Conservation (phyloP, 345 rosid species). For the Eucalyptus tenuipes region DNA sequence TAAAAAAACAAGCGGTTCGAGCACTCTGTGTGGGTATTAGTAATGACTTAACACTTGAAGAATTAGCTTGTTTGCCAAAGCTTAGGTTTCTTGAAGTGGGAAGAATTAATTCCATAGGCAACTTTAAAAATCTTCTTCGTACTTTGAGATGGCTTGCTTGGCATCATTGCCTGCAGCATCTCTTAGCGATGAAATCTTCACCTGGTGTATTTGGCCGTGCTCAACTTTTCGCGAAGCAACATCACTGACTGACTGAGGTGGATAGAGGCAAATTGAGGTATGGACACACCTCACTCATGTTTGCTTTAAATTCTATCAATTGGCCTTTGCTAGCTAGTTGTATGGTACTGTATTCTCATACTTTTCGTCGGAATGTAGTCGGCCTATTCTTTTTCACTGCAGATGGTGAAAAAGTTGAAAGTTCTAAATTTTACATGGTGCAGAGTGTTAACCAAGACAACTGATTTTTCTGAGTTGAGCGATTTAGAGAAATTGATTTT, state of each 20-base stretch:
- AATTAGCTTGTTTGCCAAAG: too few species aligned
- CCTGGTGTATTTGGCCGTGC: too few species aligned
- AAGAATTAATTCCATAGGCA: too few species aligned
- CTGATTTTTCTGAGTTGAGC: neutral
- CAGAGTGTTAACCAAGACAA: neutral
- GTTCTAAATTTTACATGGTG: neutral
- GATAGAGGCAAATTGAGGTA: neutral
- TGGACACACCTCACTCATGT: neutral
- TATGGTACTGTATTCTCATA: too few species aligned
- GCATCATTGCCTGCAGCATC: too few species aligned
- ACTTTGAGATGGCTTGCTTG: too few species aligned
- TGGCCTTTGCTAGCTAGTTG: too few species aligned
- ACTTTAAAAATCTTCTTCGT: too few species aligned
- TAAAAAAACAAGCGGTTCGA: accelerated
- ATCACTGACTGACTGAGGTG: neutral
- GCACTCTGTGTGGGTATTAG: neutral
- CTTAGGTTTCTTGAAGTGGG: too few species aligned
- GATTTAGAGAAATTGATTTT: neutral
- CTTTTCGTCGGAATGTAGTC: accelerated
- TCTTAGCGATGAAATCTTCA: too few species aligned
- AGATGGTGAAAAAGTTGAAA: neutral
- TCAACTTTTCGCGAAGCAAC: neutral
- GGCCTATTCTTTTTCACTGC: neutral
- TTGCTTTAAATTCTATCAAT: neutral
- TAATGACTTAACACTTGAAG: neutral